Conservation (phyloP, 805 yeast genomes). For the Starmera quercuum region DNA sequence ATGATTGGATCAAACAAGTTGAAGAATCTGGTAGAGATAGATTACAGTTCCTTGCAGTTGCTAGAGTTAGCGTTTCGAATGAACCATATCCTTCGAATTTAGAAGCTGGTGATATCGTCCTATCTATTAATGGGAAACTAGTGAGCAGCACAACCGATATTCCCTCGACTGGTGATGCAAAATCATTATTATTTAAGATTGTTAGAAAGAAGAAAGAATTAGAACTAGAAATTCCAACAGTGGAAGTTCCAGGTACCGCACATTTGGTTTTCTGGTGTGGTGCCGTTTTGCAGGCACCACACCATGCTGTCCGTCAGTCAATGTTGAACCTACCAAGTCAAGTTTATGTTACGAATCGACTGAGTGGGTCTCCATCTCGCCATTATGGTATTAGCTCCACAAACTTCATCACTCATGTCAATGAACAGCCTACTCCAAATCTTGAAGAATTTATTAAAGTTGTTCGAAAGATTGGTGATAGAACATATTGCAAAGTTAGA, state of each 20-base stretch:
- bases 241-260: conserved; percentile 52
- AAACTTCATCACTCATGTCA: conserved; percentile 83
- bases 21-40: conserved; percentile 59
- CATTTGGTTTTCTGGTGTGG: conserved; percentile 80
- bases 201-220: conserved; percentile 65
- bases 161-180: conserved; percentile 32
- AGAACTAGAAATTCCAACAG: conserved; percentile 57
- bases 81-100: conserved; percentile 16
- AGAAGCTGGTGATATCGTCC: conserved; percentile 66
- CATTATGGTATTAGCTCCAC: conserved; percentile 75
- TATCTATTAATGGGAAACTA: conserved; percentile 58
- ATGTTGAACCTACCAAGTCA: conserved; percentile 70
- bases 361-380: conserved; percentile 79
- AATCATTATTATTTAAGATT: conserved; percentile 46
- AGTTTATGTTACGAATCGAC: conserved; percentile 72
- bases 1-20: conserved; percentile 66
- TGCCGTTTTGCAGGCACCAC: conserved; percentile 78
- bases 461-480: conserved; percentile 67
- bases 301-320: conserved; percentile 83
- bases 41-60: conserved; percentile 64
- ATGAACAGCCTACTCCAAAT: conserved; percentile 66
- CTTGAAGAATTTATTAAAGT: conserved; percentile 58
- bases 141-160: conserved; percentile 61
- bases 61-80: conserved; percentile 53
- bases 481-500: conserved; percentile 73